Evolutionary conservation across 2,329 filamentous ascomycete species (phyloP).

Genomic region (Pyrenochaeta sp.): DNA sequence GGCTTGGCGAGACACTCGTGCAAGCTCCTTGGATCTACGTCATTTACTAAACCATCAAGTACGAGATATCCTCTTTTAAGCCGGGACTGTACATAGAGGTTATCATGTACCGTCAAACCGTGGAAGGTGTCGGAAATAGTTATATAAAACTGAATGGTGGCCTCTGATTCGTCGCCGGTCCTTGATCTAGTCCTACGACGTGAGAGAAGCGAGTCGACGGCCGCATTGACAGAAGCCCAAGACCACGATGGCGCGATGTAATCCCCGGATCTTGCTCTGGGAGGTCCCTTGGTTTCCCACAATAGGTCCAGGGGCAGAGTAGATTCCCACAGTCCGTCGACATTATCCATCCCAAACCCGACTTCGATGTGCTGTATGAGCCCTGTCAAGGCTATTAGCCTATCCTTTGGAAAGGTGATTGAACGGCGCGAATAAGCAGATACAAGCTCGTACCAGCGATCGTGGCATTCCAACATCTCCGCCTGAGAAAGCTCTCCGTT

Average conservation of each 20-base stretch:
- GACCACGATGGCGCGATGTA: neutral
- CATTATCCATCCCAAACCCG: neutral
- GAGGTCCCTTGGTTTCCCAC: neutral
- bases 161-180: too few species aligned
- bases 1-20: too few species aligned
- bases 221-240: neutral
- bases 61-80: neutral
- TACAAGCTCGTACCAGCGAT: neutral
- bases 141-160: neutral
- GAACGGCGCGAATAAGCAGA: neutral
- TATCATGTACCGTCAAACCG: neutral
- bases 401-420: neutral
- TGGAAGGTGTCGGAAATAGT: neutral
- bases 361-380: neutral
- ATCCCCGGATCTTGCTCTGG: neutral
- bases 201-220: neutral
- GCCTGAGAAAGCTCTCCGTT: neutral
- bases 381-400: neutral
- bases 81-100: neutral
- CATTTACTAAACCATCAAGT: neutral
- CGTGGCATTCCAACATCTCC: neutral
- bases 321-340: neutral
- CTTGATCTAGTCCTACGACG: neutral
- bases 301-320: neutral
- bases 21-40: neutral